Percentiles rank a stretch among this genome's conserved stretches.
phyloP scores from a whole-genome alignment of 2,329 filamentous ascomycete species.

The Paecilomyces variotii region DNA sequence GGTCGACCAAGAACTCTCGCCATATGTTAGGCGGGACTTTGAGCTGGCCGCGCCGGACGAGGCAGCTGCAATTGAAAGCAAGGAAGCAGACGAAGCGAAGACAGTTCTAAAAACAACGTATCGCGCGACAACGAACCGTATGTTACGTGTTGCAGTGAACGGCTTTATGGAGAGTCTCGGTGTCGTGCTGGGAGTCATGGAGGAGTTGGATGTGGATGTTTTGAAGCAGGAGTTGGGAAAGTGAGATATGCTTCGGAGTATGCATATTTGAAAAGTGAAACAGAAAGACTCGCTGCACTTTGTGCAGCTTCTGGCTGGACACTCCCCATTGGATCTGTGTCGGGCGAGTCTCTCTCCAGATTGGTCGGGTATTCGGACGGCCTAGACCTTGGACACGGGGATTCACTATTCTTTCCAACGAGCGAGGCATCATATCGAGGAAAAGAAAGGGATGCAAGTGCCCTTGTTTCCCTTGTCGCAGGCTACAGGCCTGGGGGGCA shows the following conservation, averaged over 20 bases:
- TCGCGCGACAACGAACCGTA: conserved; percentile 83
- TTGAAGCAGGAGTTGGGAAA: conserved; percentile 39
- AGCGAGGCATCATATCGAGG: background rate
- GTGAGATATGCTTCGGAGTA: conserved; percentile 6
- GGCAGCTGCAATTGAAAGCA: conserved; percentile 11
- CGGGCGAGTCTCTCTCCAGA: background rate
- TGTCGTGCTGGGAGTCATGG: conserved; percentile 81
- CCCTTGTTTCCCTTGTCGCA: background rate
- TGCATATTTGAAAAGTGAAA: background rate
- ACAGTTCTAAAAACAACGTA: conserved; percentile 67
- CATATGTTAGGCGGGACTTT: conserved; percentile 68
- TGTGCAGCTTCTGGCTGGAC: background rate
- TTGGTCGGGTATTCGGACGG: background rate
- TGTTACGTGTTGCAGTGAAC: conserved; percentile 93
- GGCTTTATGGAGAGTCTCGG: conserved; percentile 88
- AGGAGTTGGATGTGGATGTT: conserved; percentile 79
- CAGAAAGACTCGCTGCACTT: background rate
- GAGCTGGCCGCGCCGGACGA: conserved; percentile 38
- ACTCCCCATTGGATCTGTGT: background rate
- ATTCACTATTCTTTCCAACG: background rate
- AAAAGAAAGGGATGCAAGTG: background rate
- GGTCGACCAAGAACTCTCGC: conserved; percentile 84
- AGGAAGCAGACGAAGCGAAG: conserved; percentile 26
- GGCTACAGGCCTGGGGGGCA: background rate
- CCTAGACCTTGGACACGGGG: background rate